Evolutionary conservation across 306 rosid genomes (phyloP).

Genomic region (Carpinus fangiana): DNA sequence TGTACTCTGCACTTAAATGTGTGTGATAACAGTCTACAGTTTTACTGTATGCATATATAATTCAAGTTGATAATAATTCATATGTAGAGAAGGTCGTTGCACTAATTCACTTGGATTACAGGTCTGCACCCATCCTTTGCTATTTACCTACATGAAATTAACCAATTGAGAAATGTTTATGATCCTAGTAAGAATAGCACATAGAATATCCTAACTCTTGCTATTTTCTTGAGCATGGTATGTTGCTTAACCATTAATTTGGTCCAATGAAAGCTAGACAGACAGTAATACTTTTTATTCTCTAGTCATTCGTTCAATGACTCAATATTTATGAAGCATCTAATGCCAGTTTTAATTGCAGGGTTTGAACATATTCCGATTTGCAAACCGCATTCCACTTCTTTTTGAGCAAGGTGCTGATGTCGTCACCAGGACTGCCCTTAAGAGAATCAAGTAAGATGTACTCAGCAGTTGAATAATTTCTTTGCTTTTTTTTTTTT

Average conservation of each 20-base stretch:
- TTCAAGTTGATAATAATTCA: neutral
- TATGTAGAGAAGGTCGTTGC: neutral
- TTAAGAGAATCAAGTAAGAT: conserved; percentile 90
- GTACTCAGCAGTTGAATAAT: neutral
- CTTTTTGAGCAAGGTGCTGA: conserved; percentile 99
- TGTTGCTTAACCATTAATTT: conserved; percentile 9
- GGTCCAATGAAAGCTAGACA: neutral
- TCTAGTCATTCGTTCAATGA: conserved; percentile 2
- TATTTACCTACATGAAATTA: neutral
- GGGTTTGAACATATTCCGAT: conserved; percentile 94
- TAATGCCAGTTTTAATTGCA: conserved; percentile 35
- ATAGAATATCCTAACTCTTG: neutral
- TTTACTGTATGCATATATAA: neutral
- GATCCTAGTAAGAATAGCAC: neutral
- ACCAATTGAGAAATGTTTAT: neutral
- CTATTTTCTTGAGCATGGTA: neutral
- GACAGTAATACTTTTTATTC: neutral
- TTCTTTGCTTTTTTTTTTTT: conserved; percentile 4
- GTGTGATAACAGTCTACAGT: neutral
- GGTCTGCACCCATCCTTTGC: neutral
- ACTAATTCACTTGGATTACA: neutral
- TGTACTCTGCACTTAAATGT: neutral
- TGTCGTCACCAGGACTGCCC: conserved; percentile 91
- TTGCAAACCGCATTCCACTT: conserved; percentile 98
- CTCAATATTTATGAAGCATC: conserved; percentile 21